These are phyloP conservation scores for Candida namnaoensis DNA, from an alignment of 805 yeast species.

Conservation along the genomic window DNA sequence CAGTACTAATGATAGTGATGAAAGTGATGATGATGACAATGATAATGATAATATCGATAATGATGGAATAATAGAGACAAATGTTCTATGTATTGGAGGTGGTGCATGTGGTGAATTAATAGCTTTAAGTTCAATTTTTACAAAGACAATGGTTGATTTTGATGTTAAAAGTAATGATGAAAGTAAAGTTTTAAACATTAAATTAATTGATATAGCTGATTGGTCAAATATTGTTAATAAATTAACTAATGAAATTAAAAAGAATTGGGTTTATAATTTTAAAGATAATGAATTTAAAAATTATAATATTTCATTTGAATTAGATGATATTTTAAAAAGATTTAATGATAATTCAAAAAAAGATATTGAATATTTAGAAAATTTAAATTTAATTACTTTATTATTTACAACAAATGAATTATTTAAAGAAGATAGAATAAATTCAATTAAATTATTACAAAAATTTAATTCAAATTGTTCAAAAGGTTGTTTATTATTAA, in stretches of 20 bases:
- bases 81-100: conserved; percentile 68
- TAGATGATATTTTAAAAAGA: conserved; percentile 26
- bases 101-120: conserved; percentile 85
- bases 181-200: conserved; percentile 29
- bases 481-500: conserved; percentile 50
- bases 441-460: conserved; percentile 52
- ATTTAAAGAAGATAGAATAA: conserved; percentile 57
- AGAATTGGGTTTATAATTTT: conserved; percentile 43
- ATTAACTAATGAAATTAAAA: conserved; percentile 32
- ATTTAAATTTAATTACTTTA: conserved; percentile 50
- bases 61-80: conserved; percentile 9
- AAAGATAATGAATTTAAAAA: conserved; percentile 5
- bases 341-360: too few species aligned
- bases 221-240: conserved; percentile 52
- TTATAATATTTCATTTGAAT: conserved; percentile 22
- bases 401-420: conserved; percentile 85
- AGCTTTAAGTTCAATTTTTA: conserved; percentile 51
- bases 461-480: conserved; percentile 40
- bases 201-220: conserved; percentile 69
- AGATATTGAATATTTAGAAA: too few species aligned
- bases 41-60: neutral
- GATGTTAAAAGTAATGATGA: conserved; percentile 13
- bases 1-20: conserved; percentile 21
- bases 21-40: conserved; percentile 5
- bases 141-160: conserved; percentile 13